Conservation (phyloP, 768 basidiomycete genomes). For the Scleroderma bovista region DNA sequence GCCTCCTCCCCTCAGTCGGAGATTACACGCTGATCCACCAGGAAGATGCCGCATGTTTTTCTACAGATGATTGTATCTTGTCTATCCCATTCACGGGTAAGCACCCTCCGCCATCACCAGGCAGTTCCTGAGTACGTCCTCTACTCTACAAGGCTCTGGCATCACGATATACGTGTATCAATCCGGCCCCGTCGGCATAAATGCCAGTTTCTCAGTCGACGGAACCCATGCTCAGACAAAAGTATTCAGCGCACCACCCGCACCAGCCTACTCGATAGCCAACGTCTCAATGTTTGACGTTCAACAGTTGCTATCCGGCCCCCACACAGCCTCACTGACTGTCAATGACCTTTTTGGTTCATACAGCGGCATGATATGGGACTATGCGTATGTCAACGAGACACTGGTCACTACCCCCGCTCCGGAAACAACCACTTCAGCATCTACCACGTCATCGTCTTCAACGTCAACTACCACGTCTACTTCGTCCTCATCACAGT, state of each 20-base stretch:
- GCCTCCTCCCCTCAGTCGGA: background rate
- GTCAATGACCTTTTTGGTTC: conserved; percentile 18
- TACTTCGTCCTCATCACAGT: conserved; percentile 7
- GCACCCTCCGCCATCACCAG: background rate
- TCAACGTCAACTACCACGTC: background rate
- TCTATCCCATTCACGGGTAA: conserved; percentile 20
- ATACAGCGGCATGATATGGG: conserved; percentile 21
- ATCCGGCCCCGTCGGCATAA: conserved; percentile 20
- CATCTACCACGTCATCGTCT: background rate
- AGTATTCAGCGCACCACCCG: conserved; percentile 14
- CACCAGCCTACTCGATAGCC: conserved; percentile 12
- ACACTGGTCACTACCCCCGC: conserved; percentile 7
- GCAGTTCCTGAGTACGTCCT: background rate
- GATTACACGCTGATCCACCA: background rate
- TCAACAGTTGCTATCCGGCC: conserved; percentile 13
- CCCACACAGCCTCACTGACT: conserved; percentile 9
- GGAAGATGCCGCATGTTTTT: conserved; percentile 17
- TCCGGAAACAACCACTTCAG: background rate
- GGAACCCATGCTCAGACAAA: conserved; percentile 7
- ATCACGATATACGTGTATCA: conserved; percentile 20
- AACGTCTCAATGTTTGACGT: conserved; percentile 21
- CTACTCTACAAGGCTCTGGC: conserved; percentile 12
- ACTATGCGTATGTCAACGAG: conserved; percentile 19
- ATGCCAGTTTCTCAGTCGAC: conserved; percentile 17
- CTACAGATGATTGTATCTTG: conserved; percentile 12